Percentiles rank a stretch among this genome's conserved stretches.
Evolutionary conservation across 2,329 filamentous ascomycete species (phyloP).

Genomic region (Aspergillus sp.): DNA sequence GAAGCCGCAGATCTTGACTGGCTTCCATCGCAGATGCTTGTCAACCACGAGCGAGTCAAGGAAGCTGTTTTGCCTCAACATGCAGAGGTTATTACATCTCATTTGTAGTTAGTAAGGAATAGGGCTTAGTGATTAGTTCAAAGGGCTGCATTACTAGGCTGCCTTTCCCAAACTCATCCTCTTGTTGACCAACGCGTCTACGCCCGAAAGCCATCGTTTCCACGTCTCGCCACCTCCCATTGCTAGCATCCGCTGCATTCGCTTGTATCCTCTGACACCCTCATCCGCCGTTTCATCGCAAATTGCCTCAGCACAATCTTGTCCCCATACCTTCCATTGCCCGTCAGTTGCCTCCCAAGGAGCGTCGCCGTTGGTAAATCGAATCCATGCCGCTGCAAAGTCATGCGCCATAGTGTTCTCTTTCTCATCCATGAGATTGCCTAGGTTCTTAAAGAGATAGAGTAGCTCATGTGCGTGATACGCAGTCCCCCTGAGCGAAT

Average conservation of each 20-base stretch:
- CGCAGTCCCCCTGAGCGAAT: constrained; percentile 30
- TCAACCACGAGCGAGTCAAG: constrained; percentile 28
- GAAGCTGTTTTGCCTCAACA: neutral
- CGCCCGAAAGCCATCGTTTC: neutral
- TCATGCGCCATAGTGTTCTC: neutral
- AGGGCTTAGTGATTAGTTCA: too few relatives aligned
- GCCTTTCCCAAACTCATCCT: constrained; percentile 24
- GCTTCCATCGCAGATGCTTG: constrained; percentile 36
- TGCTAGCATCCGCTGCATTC: constrained; percentile 26
- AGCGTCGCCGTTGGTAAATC: too few relatives aligned
- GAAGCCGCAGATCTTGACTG: constrained; percentile 18
- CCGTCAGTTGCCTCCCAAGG: too few relatives aligned
- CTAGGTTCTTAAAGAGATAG: constrained; percentile 29
- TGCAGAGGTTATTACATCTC: too few relatives aligned
- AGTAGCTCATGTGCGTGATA: constrained; percentile 35
- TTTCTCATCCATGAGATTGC: too few relatives aligned
- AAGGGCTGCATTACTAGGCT: too few relatives aligned
- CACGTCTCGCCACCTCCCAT: constrained; percentile 26
- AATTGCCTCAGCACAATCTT: too few relatives aligned
- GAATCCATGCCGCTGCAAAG: constrained; percentile 27
- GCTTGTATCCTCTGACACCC: constrained; percentile 22
- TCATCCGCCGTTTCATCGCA: constrained; percentile 27
- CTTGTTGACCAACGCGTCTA: constrained; percentile 19
- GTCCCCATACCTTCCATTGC: too few relatives aligned
- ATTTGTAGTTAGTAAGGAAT: too few relatives aligned